These are phyloP conservation scores for Globisporangium cederbergense DNA, from an alignment of 352 stramenopile genomes.

Conservation along the genomic window DNA sequence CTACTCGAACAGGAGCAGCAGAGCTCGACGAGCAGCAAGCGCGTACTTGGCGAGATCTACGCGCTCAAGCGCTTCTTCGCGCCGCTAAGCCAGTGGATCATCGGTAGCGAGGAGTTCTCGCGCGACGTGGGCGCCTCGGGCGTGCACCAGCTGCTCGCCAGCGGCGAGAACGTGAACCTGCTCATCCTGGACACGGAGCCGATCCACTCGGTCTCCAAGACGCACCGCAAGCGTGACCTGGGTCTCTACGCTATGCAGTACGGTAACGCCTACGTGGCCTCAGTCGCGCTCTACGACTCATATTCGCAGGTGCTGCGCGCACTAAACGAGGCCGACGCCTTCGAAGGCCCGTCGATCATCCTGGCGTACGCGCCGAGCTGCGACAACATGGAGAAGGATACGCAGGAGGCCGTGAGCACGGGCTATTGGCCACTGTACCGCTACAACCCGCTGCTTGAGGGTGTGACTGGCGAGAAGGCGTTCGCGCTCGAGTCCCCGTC, in stretches of 20 bases:
- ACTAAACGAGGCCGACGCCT: constrained; percentile 89
- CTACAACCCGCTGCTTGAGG: constrained; percentile 84
- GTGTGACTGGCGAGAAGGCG: constrained; percentile 79
- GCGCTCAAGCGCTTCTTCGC: constrained; percentile 54
- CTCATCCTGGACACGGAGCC: constrained; percentile 76
- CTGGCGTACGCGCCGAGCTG: constrained; percentile 86
- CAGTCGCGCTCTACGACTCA: constrained; percentile 87
- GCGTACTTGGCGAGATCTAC: constrained; percentile 42
- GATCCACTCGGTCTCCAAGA: constrained; percentile 56
- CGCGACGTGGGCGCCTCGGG: constrained; percentile 64
- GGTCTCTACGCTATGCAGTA: constrained; percentile 93
- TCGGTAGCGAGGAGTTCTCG: constrained; percentile 75
- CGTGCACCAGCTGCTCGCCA: constrained; percentile 70
- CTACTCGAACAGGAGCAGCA: constrained; percentile 61
- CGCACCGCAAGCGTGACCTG: constrained; percentile 88
- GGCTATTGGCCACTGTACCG: constrained; percentile 92
- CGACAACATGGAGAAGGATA: constrained; percentile 87
- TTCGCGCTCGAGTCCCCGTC: constrained; percentile 90
- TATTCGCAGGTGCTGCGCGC: constrained; percentile 85
- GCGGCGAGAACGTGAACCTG: constrained; percentile 74
- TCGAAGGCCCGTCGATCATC: constrained; percentile 89
- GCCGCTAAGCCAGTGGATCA: constrained; percentile 77
- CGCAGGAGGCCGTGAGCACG: constrained; percentile 76
- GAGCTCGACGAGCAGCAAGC: not conserved
- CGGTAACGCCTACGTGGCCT: constrained; percentile 91